phyloP scores from a whole-genome alignment of 768 basidiomycete species.

The Termitomyces bulborhizus region DNA sequence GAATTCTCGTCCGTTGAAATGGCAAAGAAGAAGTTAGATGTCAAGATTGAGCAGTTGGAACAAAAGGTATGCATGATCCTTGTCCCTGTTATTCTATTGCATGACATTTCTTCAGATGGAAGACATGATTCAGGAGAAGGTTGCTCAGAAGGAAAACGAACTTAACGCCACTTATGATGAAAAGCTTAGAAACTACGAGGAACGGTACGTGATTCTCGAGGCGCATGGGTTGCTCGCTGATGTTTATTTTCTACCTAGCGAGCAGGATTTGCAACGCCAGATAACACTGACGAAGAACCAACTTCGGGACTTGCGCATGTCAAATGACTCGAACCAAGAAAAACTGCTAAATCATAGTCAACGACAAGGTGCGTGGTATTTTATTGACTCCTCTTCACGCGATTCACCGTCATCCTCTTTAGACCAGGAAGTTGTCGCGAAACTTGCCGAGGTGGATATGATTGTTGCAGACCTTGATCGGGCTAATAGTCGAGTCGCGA shows the following conservation, averaged over 20 bases:
- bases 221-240: neutral
- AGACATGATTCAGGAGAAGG: slow-evolving; percentile 81
- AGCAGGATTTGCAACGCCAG: slow-evolving; percentile 91
- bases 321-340: slow-evolving; percentile 90
- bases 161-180: slow-evolving; percentile 97
- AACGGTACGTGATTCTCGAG: slow-evolving; percentile 51
- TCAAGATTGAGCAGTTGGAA: slow-evolving; percentile 72
- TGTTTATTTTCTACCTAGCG: slow-evolving; percentile 38
- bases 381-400: neutral
- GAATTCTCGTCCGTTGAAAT: slow-evolving; percentile 61
- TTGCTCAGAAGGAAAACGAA: slow-evolving; percentile 92
- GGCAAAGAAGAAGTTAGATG: slow-evolving; percentile 71
- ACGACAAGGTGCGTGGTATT: slow-evolving; percentile 62
- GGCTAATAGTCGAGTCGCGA: slow-evolving; percentile 90
- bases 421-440: slow-evolving; percentile 91
- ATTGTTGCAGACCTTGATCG: slow-evolving; percentile 90
- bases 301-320: slow-evolving; percentile 82
- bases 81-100: neutral
- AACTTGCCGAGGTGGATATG: slow-evolving; percentile 92
- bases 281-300: slow-evolving; percentile 84
- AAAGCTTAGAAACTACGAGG: slow-evolving; percentile 91
- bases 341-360: slow-evolving; percentile 88
- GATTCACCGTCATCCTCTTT: neutral
- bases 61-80: slow-evolving; percentile 50
- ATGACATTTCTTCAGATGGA: slow-evolving; percentile 70